Evolutionary conservation across 768 basidiomycete genomes (phyloP), one percentile per base, ranked within the genome.

Genomic region (Kondoa subrosea): DNA sequence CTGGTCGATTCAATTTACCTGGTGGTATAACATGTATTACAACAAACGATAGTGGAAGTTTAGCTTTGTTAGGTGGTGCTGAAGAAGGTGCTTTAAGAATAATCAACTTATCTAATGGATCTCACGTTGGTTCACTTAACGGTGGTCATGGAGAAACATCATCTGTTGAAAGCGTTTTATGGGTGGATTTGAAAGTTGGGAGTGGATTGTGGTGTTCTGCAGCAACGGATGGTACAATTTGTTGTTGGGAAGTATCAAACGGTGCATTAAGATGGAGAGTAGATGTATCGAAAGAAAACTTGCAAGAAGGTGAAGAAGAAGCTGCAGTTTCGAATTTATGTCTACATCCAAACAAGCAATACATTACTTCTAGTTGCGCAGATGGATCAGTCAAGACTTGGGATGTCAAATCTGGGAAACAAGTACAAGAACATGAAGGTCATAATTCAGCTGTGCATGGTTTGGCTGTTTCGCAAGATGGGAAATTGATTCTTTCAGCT

Each of bases 231-330:
- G 91, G 91, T 0, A 92, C 90, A 75, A 87, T 85, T 21, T 90
- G 88, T 73, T 85, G 96, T 34, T 99, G 93, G 91, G 95, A 99
- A 78, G 81, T 92, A 57, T 82, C 82, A 63, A 92, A 89, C 29
- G 89, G 89, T 82, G 82, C 87, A 70, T 76, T 91, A 64, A 83
- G 95, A 67, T 82, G 86, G 21, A 91, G 88, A 16, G 79, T 95
- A 3, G 80, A 86, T 70, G 92, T 97, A 74, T 80, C 85, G 77
- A 34, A 71, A 95, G 89, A 91, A 95, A 8, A 3, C 30, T 21
- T 21, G 17, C 29, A 63, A 32, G 61, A 63, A 33, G 30, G 33
- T 12, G 29, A n/a, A n/a, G 61, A 63, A 17, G 29, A 32, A 3
- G 3, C 33, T 74, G 85, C 91, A 1, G 83, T 97, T 63, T 96